Percentiles rank a stretch among this genome's conserved stretches.
Evolutionary conservation across 1,284 basidiomycete species (phyloP).

Genomic region (Trichosporon ovoides): DNA sequence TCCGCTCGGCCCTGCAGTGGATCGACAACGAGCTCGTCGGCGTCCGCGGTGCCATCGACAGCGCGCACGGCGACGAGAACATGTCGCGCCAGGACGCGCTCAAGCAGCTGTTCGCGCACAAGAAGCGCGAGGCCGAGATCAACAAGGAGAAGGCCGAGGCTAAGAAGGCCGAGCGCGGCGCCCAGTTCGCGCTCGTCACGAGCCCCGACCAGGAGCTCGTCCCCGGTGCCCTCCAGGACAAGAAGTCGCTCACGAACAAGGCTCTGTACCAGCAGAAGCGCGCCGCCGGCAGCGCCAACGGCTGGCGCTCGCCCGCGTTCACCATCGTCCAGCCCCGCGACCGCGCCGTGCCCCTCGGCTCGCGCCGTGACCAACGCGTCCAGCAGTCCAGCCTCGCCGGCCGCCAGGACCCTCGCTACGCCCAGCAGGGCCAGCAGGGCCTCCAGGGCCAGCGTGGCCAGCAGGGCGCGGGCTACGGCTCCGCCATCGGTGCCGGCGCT

Average conservation of each 20-base stretch:
- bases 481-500: neutral
- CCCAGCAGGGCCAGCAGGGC: neutral
- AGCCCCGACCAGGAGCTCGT: slow-evolving; percentile 26
- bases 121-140: slow-evolving; percentile 45
- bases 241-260: slow-evolving; percentile 29
- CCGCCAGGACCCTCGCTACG: slow-evolving; percentile 3
- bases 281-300: slow-evolving; percentile 14
- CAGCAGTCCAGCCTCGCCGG: neutral
- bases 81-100: slow-evolving; percentile 57
- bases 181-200: slow-evolving; percentile 14
- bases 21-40: slow-evolving; percentile 63
- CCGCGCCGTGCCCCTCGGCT: slow-evolving; percentile 2
- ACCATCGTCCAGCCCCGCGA: slow-evolving; percentile 16
- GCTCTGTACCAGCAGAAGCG: slow-evolving; percentile 4
- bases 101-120: slow-evolving; percentile 58
- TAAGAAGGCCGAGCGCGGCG: slow-evolving; percentile 16
- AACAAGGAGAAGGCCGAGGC: slow-evolving; percentile 32
- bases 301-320: slow-evolving; percentile 46
- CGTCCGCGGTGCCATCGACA: slow-evolving; percentile 57
- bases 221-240: slow-evolving; percentile 31
- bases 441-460: neutral
- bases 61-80: slow-evolving; percentile 59
- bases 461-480: neutral
- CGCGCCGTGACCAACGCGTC: neutral
- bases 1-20: slow-evolving; percentile 76